These are phyloP conservation scores for Bocquillonia castaneifolia DNA, from an alignment of 441 rosid species.

Conservation along the genomic window DNA sequence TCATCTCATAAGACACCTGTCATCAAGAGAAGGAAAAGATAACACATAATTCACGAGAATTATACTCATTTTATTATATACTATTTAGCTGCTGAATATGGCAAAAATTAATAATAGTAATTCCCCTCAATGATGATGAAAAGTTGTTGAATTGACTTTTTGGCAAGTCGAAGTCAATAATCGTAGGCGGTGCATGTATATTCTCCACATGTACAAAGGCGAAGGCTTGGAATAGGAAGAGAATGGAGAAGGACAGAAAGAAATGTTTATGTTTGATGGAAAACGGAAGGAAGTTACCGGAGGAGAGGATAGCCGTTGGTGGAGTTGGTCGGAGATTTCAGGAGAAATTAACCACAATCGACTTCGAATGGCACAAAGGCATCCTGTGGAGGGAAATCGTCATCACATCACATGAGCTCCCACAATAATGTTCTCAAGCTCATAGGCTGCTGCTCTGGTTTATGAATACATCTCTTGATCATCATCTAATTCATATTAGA, in stretches of 20 bases:
- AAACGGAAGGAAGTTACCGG: constrained; percentile 18
- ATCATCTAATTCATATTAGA: not conserved
- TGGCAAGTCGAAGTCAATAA: too few species aligned
- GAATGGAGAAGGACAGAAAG: not conserved
- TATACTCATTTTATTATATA: too few species aligned
- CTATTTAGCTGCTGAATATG: too few species aligned
- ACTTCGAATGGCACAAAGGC: not conserved
- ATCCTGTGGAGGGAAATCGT: constrained; percentile 24
- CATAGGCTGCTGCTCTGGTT: constrained; percentile 42
- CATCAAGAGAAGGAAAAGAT: too few species aligned
- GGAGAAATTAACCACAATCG: not conserved
- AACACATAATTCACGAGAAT: too few species aligned
- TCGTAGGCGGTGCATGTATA: too few species aligned
- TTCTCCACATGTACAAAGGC: too few species aligned
- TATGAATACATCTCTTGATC: not conserved
- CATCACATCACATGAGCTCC: constrained; percentile 36
- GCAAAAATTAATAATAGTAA: too few species aligned
- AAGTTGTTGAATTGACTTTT: too few species aligned
- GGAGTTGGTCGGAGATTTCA: not conserved
- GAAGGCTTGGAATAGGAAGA: too few species aligned
- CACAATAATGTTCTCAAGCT: constrained; percentile 39
- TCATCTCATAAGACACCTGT: too few species aligned
- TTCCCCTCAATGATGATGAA: too few species aligned
- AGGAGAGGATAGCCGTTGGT: not conserved
- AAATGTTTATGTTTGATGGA: not conserved